These are phyloP conservation scores for Hanseniaspora clermontiae DNA, from an alignment of 805 yeast genomes.

Conservation along the genomic window DNA sequence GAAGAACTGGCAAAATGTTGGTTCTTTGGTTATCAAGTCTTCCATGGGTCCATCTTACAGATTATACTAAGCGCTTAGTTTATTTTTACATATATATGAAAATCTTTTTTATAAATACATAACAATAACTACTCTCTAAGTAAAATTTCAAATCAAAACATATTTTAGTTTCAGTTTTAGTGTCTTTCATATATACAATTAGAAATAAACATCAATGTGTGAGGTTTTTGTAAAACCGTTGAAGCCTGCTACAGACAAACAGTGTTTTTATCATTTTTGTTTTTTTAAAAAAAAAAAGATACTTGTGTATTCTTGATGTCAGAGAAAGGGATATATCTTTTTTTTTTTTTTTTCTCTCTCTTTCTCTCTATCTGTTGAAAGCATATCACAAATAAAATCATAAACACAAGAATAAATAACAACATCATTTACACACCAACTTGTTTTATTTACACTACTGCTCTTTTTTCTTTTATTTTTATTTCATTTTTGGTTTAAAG, in stretches of 20 bases:
- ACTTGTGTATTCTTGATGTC: background rate
- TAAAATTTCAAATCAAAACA: background rate
- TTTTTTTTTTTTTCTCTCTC: background rate
- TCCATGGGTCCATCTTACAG: constrained; percentile 99
- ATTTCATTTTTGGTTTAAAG: background rate
- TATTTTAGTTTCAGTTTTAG: no score
- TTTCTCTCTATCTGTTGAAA: background rate
- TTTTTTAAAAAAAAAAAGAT: no score
- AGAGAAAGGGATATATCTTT: background rate
- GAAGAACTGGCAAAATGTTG: constrained; percentile 99
- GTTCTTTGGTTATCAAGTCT: constrained; percentile 96
- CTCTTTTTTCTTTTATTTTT: background rate
- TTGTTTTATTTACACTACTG: no score
- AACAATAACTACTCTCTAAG: background rate
- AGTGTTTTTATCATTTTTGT: no score
- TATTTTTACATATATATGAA: background rate
- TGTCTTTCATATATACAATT: background rate
- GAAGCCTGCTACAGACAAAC: no score
- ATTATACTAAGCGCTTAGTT: constrained; percentile 60
- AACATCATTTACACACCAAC: no score
- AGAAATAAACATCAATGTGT: background rate
- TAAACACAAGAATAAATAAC: background rate
- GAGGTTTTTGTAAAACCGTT: background rate
- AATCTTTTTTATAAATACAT: background rate
- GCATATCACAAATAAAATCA: background rate